phyloP scores from a whole-genome alignment of 2,329 filamentous ascomycete species.

The Ceratocystis papillata region DNA sequence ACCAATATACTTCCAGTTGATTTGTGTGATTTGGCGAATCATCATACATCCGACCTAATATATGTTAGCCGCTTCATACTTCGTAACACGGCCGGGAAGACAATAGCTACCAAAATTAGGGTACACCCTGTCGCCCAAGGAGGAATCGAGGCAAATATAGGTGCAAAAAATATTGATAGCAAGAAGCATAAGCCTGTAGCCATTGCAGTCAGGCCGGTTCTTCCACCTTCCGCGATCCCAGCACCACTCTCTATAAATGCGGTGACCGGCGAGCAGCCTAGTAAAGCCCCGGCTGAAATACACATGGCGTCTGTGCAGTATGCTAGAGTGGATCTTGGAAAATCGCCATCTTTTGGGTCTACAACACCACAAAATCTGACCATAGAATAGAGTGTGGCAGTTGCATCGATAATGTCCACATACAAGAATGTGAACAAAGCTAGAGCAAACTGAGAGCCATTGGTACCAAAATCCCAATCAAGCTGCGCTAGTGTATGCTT shows the following conservation, averaged over 20 bases:
- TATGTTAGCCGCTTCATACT: neutral
- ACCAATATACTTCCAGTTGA: conserved; percentile 68
- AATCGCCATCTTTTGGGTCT: conserved; percentile 73
- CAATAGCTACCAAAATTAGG: conserved; percentile 48
- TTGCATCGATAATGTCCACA: conserved; percentile 79
- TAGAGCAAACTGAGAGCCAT: conserved; percentile 49
- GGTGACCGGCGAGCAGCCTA: conserved; percentile 71
- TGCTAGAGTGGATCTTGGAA: conserved; percentile 72
- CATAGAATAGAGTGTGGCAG: conserved; percentile 82
- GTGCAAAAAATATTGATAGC: conserved; percentile 77
- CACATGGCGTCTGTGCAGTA: conserved; percentile 71
- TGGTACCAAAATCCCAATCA: conserved; percentile 50
- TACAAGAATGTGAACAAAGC: conserved; percentile 75
- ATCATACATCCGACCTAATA: conserved; percentile 60
- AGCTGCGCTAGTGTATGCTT: conserved; percentile 50
- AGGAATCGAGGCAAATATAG: conserved; percentile 80
- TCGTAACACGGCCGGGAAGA: neutral
- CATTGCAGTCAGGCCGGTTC: conserved; percentile 74
- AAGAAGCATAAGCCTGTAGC: conserved; percentile 73
- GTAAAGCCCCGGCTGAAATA: conserved; percentile 68
- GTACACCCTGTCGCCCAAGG: conserved; percentile 76
- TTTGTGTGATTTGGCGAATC: conserved; percentile 61
- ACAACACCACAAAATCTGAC: conserved; percentile 71
- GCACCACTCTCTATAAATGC: conserved; percentile 85
- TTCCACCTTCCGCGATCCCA: conserved; percentile 77